Percentiles rank a stretch among this genome's conserved stretches.
Evolutionary conservation across 1,284 basidiomycete genomes (phyloP).

Genomic region (Trichosporon faecale): DNA sequence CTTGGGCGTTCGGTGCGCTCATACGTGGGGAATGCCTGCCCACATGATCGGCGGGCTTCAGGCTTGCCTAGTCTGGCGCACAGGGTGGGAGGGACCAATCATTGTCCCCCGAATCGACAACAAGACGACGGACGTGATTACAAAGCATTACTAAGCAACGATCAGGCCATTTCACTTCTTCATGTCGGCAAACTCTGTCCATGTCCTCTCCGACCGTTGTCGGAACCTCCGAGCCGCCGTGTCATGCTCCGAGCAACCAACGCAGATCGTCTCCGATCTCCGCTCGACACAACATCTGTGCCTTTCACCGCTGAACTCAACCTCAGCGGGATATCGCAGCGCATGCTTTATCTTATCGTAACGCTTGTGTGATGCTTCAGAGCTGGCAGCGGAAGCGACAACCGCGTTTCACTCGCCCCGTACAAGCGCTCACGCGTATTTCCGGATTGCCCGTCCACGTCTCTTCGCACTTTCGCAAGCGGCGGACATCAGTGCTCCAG

Average conservation of each 20-base stretch:
- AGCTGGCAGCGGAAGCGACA: not conserved
- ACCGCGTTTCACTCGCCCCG: not conserved
- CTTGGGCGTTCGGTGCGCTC: not conserved
- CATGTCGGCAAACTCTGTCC: not conserved
- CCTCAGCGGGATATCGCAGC: not conserved
- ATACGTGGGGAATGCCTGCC: not conserved
- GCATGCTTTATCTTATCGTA: not conserved
- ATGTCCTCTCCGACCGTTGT: not conserved
- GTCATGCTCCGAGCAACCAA: not conserved
- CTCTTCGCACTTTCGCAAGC: not conserved
- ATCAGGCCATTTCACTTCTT: not conserved
- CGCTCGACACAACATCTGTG: not conserved
- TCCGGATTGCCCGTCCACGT: not conserved
- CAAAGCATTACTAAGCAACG: constrained; percentile 6
- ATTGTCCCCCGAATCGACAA: not conserved
- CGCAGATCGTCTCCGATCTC: not conserved
- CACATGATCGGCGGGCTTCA: not conserved
- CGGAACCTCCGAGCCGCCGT: not conserved
- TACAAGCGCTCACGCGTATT: not conserved
- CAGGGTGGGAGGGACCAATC: not conserved
- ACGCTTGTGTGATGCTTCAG: not conserved
- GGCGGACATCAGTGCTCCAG: not conserved
- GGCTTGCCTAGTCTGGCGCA: not conserved
- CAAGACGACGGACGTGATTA: not conserved
- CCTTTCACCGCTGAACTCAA: not conserved